A percentile compares a stretch with the other conserved stretches of the same genome.
These are phyloP conservation scores for Ascochyta koolunga DNA, from an alignment of 2,329 filamentous ascomycete genomes.

Conservation along the genomic window DNA sequence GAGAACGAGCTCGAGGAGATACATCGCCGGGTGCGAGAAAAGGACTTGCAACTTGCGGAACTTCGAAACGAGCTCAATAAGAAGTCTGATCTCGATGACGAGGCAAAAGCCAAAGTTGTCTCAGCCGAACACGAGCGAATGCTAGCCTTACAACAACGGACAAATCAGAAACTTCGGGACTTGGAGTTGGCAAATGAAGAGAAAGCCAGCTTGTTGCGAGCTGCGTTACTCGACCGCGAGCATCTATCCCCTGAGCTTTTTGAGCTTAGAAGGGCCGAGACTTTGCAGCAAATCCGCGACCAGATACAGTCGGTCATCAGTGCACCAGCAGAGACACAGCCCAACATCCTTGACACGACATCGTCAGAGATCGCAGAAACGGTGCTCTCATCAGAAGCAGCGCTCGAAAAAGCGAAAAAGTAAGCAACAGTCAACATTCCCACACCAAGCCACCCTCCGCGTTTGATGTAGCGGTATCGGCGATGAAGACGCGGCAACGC, in stretches of 20 bases:
- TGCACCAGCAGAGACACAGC: slow-evolving; percentile 40
- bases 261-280: slow-evolving; percentile 41
- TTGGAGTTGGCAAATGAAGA: slow-evolving; percentile 46
- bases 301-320: slow-evolving; percentile 41
- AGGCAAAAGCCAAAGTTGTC: slow-evolving; percentile 35
- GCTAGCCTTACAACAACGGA: slow-evolving; percentile 41
- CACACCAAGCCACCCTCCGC: slow-evolving; percentile 26
- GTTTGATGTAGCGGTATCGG: slow-evolving; percentile 30
- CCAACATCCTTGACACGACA: slow-evolving; percentile 39
- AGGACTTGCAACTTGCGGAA: slow-evolving; percentile 44
- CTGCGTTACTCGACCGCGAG: slow-evolving; percentile 42
- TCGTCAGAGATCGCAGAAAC: slow-evolving; percentile 45
- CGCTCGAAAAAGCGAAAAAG: slow-evolving; percentile 47
- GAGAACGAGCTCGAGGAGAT: slow-evolving; percentile 46
- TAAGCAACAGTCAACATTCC: slow-evolving; percentile 41
- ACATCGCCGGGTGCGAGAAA: slow-evolving; percentile 41
- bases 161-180: slow-evolving; percentile 43
- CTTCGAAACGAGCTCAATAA: slow-evolving; percentile 47
- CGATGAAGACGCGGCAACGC: slow-evolving; percentile 24
- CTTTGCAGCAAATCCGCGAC: slow-evolving; percentile 40
- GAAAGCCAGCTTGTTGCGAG: slow-evolving; percentile 41
- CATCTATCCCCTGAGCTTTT: slow-evolving; percentile 41
- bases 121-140: slow-evolving; percentile 46
- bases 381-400: slow-evolving; percentile 40
- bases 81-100: slow-evolving; percentile 40